phyloP scores from a whole-genome alignment of 139 green algal genomes.

The Volvox reticuliferus region DNA sequence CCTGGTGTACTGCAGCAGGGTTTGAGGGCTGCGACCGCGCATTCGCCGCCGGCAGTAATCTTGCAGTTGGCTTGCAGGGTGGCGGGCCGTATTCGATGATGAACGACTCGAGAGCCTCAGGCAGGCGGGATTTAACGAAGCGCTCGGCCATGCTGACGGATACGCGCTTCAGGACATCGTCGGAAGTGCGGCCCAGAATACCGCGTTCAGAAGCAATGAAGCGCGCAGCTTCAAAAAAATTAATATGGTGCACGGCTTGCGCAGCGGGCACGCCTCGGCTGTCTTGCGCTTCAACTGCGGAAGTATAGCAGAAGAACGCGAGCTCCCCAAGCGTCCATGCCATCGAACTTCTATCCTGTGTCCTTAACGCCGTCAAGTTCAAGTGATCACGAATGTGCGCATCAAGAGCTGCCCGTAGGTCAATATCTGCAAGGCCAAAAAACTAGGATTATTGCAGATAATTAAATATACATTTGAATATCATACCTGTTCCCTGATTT shows the following conservation, averaged over 20 bases:
- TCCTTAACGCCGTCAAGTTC: neutral
- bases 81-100: neutral
- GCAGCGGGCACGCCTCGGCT: neutral
- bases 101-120: neutral
- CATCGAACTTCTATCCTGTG: neutral
- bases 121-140: neutral
- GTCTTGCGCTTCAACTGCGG: neutral
- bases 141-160: neutral
- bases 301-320: neutral
- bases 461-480: neutral
- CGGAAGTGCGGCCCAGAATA: neutral
- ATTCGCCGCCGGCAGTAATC: neutral
- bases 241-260: neutral
- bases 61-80: neutral
- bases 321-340: conserved; percentile 15
- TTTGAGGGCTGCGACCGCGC: neutral
- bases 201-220: neutral
- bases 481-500: neutral
- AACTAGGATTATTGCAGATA: neutral
- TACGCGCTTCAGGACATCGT: neutral
- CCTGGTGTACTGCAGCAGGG: neutral
- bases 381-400: neutral
- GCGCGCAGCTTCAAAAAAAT: neutral
- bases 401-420: neutral
- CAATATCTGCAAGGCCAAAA: neutral